phyloP scores from a whole-genome alignment of 1,284 basidiomycete species.

The Malassezia caprae region DNA sequence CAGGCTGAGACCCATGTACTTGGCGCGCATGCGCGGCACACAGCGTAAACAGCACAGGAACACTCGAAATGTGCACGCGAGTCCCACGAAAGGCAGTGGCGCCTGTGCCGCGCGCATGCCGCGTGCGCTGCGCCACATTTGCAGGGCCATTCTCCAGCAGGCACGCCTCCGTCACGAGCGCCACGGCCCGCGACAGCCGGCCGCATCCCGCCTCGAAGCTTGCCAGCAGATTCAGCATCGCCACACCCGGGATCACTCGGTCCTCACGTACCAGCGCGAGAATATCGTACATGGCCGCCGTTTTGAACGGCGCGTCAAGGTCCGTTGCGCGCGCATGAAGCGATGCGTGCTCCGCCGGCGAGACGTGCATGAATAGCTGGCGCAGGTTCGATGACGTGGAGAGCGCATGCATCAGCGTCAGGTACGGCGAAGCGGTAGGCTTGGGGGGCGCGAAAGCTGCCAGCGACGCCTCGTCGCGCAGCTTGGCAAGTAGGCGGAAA shows the following conservation, averaged over 20 bases:
- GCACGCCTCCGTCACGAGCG: conserved; percentile 3
- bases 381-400: not conserved
- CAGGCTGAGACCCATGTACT: not conserved
- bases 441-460: not conserved
- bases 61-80: conserved; percentile 6
- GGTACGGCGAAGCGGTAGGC: conserved; percentile 12
- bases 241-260: conserved; percentile 9
- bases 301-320: conserved; percentile 1
- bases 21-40: not conserved
- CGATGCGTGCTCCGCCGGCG: not conserved
- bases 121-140: not conserved
- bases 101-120: not conserved
- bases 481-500: conserved; percentile 5
- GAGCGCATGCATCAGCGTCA: conserved; percentile 11
- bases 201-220: conserved; percentile 12
- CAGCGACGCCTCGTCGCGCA: not conserved
- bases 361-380: not conserved
- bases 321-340: not conserved
- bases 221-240: conserved; percentile 14
- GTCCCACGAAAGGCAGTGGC: not conserved
- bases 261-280: conserved; percentile 3
- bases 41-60: not conserved
- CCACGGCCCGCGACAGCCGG: not conserved
- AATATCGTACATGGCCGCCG: conserved; percentile 4
- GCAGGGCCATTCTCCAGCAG: conserved; percentile 1